These are phyloP conservation scores for Boletus rex-veris DNA, from an alignment of 768 basidiomycete species.

Conservation along the genomic window DNA sequence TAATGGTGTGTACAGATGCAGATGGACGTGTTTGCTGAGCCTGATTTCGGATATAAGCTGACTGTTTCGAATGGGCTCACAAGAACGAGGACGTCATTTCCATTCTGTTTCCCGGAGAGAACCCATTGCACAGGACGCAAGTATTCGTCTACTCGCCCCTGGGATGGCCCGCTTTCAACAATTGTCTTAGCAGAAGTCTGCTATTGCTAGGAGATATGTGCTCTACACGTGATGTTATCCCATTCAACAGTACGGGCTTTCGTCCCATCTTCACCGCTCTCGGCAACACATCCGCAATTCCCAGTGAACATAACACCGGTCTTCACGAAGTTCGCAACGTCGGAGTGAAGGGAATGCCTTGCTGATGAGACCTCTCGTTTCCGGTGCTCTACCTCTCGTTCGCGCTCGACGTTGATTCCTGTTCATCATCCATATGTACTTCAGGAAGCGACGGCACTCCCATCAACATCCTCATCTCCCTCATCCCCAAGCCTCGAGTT, in stretches of 20 bases:
- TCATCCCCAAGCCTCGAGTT: slow-evolving; percentile 78
- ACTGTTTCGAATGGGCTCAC: neutral
- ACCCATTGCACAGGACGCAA: neutral
- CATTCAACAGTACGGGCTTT: no score
- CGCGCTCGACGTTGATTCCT: no score
- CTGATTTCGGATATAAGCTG: neutral
- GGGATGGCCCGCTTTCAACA: neutral
- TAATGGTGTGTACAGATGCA: neutral
- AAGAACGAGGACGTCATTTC: neutral
- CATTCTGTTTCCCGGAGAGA: neutral
- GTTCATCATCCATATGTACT: no score
- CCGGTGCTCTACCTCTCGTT: no score
- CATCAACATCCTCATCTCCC: slow-evolving; percentile 60
- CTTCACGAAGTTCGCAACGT: no score
- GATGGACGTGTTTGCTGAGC: neutral
- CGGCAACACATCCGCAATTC: no score
- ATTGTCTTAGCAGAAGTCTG: neutral
- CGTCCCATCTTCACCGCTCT: no score
- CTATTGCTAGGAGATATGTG: neutral
- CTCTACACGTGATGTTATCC: no score
- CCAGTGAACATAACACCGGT: no score
- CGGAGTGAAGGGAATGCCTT: no score
- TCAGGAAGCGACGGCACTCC: no score
- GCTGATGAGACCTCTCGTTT: no score
- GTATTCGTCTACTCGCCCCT: neutral